Percentiles rank a stretch among this genome's conserved stretches.
Conservation (phyloP, 129 eudicot species). For the Chrysanthemum makinoi region DNA sequence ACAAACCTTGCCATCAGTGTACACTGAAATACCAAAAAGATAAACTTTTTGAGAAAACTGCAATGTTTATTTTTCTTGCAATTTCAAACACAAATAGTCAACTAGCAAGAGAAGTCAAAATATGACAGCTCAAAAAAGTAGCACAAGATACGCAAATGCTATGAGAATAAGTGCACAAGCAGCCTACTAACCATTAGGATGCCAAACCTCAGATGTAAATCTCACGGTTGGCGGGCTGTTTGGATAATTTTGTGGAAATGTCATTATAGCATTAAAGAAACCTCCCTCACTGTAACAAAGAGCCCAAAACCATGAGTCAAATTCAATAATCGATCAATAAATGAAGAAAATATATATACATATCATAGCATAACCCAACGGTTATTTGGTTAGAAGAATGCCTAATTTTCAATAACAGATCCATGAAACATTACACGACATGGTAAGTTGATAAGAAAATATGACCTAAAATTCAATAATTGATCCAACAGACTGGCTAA, state of each 20-base stretch:
- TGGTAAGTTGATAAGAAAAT: not conserved
- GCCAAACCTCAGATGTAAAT: conserved; percentile 71
- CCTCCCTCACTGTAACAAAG: conserved; percentile 57
- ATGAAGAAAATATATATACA: not conserved
- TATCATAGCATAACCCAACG: not conserved
- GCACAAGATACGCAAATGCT: not conserved
- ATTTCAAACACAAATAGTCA: not conserved
- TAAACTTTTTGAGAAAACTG: not conserved
- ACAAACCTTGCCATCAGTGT: conserved; percentile 63
- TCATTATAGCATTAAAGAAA: conserved; percentile 63
- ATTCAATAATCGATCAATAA: not conserved
- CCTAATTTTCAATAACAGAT: not conserved
- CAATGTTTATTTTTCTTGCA: no score
- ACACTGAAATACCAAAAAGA: conserved; percentile 29
- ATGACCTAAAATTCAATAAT: not conserved
- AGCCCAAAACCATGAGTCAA: conserved; percentile 3
- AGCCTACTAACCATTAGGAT: conserved; percentile 56
- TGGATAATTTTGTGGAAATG: conserved; percentile 58
- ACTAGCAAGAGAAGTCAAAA: not conserved
- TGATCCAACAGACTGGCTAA: not conserved
- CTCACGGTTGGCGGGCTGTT: conserved; percentile 61
- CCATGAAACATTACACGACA: not conserved
- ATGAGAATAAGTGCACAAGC: not conserved
- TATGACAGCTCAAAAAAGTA: not conserved
- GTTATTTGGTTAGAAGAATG: not conserved